Base-by-base conservation (phyloP, 176 grass and related monocot genomes). In the Oryza australiensis region DNA sequence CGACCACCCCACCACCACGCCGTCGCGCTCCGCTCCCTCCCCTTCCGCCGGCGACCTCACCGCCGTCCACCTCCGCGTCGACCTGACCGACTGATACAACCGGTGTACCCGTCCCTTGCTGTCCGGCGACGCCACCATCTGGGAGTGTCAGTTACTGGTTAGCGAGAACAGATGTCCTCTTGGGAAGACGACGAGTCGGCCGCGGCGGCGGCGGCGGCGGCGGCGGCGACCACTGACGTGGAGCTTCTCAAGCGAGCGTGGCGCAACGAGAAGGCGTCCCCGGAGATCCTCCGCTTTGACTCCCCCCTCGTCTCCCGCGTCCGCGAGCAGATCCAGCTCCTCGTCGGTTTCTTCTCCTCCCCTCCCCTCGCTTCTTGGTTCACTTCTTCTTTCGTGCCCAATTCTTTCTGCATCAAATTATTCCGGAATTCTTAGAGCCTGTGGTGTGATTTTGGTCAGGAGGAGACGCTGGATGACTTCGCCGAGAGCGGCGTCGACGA, bases 241-340 rank as follows among this genome's bases (percentile, higher is more conserved):
- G 94, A 94, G 46, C 84, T 91, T 20, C 77, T 97, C 4, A 93
- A 91, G 82, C 79, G 84, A 28, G 91, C 89, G 27, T 97, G 94
- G 94, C 88, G 94, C 66, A 94, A 94, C 82, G 94, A 97, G 91
- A 97, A 97, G 84, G 91, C 89, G 16, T 57, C 91, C 33, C 94
- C 89, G 74, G 94, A 97, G 84, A 84, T 97, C 71, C 93, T 98
- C 68, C 66, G 35, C 74, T 98, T 98, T 76, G 84, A 95, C 72
- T 37, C 26, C 63, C 45, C 68, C 2, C 92, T 98, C 82, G 90
- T 98, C 55, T 76, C 78, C 86, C 90, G 96, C 53, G 86, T 88
- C 79, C 84, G 88, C 42, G 96, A 98, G 72, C 96, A 98, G 82
- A 93, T 98, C 62, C 87, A 95, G 85, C 93, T 98, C 53, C 88